Conservation (phyloP, 306 rosid genomes). For the Acacia melanoxylon region DNA sequence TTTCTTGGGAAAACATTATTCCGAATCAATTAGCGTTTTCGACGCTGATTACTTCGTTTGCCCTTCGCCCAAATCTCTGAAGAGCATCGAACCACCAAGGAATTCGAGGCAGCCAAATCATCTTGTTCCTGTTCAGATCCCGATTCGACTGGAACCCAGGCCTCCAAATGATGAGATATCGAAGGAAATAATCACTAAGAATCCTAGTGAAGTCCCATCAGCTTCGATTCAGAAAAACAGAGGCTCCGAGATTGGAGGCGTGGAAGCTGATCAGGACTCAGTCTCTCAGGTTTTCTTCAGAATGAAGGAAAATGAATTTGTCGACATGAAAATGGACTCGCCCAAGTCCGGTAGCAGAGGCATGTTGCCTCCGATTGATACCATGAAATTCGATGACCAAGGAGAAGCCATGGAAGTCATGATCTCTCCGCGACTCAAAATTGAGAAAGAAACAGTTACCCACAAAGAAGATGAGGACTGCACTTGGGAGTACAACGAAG, state of each 20-base stretch:
- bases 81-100: conserved; percentile 24
- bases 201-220: conserved; percentile 6
- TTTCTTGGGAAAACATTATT: conserved; percentile 32
- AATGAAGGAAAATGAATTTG: conserved; percentile 68
- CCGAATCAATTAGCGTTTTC: conserved; percentile 42
- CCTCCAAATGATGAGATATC: conserved; percentile 27
- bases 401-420: conserved; percentile 41
- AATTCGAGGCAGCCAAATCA: conserved; percentile 36
- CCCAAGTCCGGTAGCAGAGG: conserved; percentile 59
- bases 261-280: conserved; percentile 51
- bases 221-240: conserved; percentile 15
- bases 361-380: conserved; percentile 41
- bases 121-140: conserved; percentile 50
- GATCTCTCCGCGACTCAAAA: conserved; percentile 52
- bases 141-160: conserved; percentile 48
- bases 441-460: conserved; percentile 32
- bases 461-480: conserved; percentile 32
- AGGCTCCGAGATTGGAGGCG: conserved; percentile 5
- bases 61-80: conserved; percentile 49
- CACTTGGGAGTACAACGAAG: conserved; percentile 30
- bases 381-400: conserved; percentile 46
- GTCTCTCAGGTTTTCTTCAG: conserved; percentile 69
- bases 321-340: conserved; percentile 85
- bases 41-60: conserved; percentile 59
- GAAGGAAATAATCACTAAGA: conserved; percentile 24